A percentile compares a stretch with the other conserved stretches of the same genome.
phyloP scores from a whole-genome alignment of 305 asterid species.

The Coffea humblotiana region DNA sequence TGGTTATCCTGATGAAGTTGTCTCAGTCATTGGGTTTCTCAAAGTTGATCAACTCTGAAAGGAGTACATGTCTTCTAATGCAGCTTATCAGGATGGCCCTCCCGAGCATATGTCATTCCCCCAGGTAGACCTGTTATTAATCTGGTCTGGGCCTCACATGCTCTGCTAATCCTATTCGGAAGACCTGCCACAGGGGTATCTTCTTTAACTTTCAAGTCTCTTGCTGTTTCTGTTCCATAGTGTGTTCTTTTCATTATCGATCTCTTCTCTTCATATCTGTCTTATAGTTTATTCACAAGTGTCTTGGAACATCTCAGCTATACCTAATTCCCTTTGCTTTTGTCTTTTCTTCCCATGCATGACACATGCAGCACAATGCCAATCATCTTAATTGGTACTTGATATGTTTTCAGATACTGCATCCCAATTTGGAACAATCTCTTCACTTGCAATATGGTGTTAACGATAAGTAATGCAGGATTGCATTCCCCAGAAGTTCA shows the following conservation, averaged over 20 bases:
- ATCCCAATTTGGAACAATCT: neutral
- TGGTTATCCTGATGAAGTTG: neutral
- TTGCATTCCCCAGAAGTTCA: conserved; percentile 9
- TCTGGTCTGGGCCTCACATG: neutral
- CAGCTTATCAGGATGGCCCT: neutral
- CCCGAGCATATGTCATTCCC: neutral
- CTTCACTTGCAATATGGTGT: neutral
- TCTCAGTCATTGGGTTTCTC: neutral
- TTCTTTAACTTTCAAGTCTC: neutral
- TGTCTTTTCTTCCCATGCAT: neutral
- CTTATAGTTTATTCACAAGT: neutral
- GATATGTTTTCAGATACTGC: neutral
- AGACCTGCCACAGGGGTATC: neutral
- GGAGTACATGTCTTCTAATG: neutral
- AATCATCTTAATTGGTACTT: neutral
- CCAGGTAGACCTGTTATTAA: neutral
- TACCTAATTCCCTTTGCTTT: neutral
- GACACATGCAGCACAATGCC: neutral
- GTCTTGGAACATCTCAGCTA: neutral
- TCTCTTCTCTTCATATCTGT: neutral
- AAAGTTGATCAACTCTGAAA: neutral
- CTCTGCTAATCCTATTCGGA: neutral
- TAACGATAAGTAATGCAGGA: conserved; percentile 9
- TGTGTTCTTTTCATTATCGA: neutral
- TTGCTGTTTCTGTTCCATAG: neutral